Percentiles rank a stretch among this genome's conserved stretches.
Conservation (phyloP, 1,284 basidiomycete species). For the Malassezia sympodialis region DNA sequence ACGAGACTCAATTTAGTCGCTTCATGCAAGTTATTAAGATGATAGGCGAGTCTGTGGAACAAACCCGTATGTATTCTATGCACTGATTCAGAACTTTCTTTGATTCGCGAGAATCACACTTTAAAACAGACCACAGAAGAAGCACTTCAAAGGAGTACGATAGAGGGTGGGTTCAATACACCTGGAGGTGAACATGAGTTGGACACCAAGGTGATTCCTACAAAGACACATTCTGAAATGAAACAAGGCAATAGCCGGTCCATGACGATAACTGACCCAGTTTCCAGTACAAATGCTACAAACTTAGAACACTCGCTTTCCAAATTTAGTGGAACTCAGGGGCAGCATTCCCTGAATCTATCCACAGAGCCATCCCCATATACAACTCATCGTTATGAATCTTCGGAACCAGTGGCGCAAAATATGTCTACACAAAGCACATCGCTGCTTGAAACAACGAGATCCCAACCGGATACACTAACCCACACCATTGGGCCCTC, state of each 20-base stretch:
- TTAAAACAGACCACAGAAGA: background rate
- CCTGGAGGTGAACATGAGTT: background rate
- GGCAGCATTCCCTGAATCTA: background rate
- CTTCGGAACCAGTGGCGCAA: background rate
- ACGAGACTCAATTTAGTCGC: slow-evolving; percentile 71
- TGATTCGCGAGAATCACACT: background rate
- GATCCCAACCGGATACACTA: background rate
- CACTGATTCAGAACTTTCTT: background rate
- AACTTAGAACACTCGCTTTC: background rate
- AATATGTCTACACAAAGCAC: background rate
- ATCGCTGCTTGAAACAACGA: slow-evolving; percentile 8
- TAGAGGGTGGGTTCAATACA: background rate
- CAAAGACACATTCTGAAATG: background rate
- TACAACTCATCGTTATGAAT: background rate
- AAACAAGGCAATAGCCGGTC: background rate
- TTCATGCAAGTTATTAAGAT: slow-evolving; percentile 49
- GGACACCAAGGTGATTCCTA: background rate
- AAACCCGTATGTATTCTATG: slow-evolving; percentile 46
- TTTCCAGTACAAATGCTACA: background rate
- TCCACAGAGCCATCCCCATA: background rate
- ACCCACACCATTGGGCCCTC: background rate
- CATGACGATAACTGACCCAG: background rate
- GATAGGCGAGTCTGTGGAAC: slow-evolving; percentile 65
- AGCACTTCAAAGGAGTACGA: background rate
- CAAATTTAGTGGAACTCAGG: background rate